These are phyloP conservation scores for Fusarium siculi DNA, from an alignment of 2,329 filamentous ascomycete species.

Conservation along the genomic window DNA sequence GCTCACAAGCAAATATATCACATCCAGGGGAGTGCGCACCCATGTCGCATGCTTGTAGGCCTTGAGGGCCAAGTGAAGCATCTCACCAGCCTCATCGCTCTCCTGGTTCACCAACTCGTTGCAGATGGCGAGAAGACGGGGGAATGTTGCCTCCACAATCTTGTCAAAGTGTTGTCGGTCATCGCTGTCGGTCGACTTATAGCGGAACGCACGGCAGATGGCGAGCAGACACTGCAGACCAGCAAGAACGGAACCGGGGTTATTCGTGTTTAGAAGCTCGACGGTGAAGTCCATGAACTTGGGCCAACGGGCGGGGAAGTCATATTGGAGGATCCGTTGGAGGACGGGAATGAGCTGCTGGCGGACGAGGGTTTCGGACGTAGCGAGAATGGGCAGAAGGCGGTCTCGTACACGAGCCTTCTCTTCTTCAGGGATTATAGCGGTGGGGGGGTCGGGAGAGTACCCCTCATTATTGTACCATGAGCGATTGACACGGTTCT, in stretches of 20 bases:
- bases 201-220: conserved; percentile 94
- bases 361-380: conserved; percentile 82
- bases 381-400: conserved; percentile 87
- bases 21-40: conserved; percentile 58
- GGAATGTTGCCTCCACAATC: conserved; percentile 92
- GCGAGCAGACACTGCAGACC: conserved; percentile 93
- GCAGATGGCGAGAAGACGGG: conserved; percentile 85
- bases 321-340: conserved; percentile 94
- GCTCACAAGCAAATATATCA: background rate
- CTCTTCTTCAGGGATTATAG: conserved; percentile 86
- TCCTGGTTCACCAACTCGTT: conserved; percentile 90
- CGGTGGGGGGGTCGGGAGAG: conserved; percentile 65
- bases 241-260: conserved; percentile 87
- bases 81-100: conserved; percentile 94
- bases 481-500: conserved; percentile 94
- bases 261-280: conserved; percentile 86
- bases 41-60: conserved; percentile 98
- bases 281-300: conserved; percentile 93
- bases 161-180: conserved; percentile 88
- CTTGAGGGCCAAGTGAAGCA: conserved; percentile 94
- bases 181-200: conserved; percentile 83
- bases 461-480: conserved; percentile 85
- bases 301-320: conserved; percentile 95
- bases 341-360: conserved; percentile 94
- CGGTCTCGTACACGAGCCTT: conserved; percentile 88